phyloP scores from a whole-genome alignment of 108 stramenopile species.

The Cylindrotheca fusiformis region DNA sequence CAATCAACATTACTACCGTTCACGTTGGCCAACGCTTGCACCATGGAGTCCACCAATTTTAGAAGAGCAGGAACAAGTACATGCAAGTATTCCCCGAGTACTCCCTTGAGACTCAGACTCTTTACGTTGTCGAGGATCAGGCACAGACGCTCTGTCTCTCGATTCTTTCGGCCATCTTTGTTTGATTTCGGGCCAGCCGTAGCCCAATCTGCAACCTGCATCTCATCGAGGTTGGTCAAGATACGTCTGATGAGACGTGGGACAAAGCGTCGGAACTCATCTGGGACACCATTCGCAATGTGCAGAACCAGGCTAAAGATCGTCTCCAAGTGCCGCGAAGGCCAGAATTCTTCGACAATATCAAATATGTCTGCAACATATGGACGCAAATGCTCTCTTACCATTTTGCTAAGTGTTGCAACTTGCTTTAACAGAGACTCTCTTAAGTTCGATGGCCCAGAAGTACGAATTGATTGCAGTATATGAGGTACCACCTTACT shows the following conservation, averaged over 20 bases:
- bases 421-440: constrained; percentile 89
- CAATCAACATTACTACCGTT: constrained; percentile 13
- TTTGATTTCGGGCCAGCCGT: constrained; percentile 7
- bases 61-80: constrained; percentile 85
- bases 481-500: constrained; percentile 88
- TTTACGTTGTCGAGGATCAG: constrained; percentile 67
- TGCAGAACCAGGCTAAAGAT: constrained; percentile 79
- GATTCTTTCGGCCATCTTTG: constrained; percentile 11
- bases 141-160: constrained; percentile 50
- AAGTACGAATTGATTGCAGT: constrained; percentile 65
- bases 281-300: constrained; percentile 79
- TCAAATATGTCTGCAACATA: constrained; percentile 90
- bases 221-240: constrained; percentile 61
- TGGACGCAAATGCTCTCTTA: constrained; percentile 83
- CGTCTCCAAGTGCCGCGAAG: constrained; percentile 79
- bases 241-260: constrained; percentile 67
- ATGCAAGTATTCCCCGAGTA: constrained; percentile 76
- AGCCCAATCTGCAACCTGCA: constrained; percentile 62
- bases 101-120: constrained; percentile 50
- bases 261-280: constrained; percentile 80
- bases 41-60: constrained; percentile 68
- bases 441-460: constrained; percentile 79
- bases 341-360: constrained; percentile 88
- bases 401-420: constrained; percentile 83
- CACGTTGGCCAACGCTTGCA: constrained; percentile 25